Base-by-base conservation (phyloP, 108 stramenopile genomes). In the Fragilaria crotonensis region DNA sequence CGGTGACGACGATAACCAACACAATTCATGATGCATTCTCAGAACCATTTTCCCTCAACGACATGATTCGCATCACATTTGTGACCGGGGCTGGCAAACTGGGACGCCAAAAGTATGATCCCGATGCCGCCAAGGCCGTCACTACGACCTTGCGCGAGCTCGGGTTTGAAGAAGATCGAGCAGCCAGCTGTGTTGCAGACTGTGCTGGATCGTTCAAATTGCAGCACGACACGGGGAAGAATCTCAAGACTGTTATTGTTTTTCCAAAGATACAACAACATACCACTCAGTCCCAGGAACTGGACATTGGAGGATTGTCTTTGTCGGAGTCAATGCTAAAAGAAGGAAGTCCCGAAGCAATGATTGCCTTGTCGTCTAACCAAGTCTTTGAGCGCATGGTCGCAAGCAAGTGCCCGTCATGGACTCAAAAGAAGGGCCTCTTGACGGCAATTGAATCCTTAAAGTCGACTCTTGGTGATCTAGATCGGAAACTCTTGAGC, bases 161-260 rank as follows among this genome's bases (percentile, higher is more conserved):
- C n/a, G 95, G 87, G 25, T 97, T 78, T 59, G 78, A 67, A 23
- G 96, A 97, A 57, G 95, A 97, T 70, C 76, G 81, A 19, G 89
- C 88, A 0, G 96, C 91, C 4, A 80, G 85, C 29, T 83, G 88
- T 49, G 75, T 85, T 2, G 33, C 67, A 7, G 91, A 93, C 57
- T 92, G 88, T 56, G 93, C 68, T 27, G 95, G 94, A 22, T 71
- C 75, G 7, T 97, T 88, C 70, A 97, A 97, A 71, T 52, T 73
- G 46, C 96, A 97, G 67, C 96, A 97, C 70, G 96, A 97, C 66
- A 96, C 95, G 9, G 95, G 93, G 9, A 94, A 95, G 73, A 97
- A 95, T 58, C 52, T 95, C n/a, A 89, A 93, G 52, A 94, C 93
- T 19, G 89, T 94, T 7, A 89, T 95, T 25, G 95, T 97, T 1